phyloP scores from a whole-genome alignment of 2,329 filamentous ascomycete genomes.

The Pseudogymnoascus sp. region DNA sequence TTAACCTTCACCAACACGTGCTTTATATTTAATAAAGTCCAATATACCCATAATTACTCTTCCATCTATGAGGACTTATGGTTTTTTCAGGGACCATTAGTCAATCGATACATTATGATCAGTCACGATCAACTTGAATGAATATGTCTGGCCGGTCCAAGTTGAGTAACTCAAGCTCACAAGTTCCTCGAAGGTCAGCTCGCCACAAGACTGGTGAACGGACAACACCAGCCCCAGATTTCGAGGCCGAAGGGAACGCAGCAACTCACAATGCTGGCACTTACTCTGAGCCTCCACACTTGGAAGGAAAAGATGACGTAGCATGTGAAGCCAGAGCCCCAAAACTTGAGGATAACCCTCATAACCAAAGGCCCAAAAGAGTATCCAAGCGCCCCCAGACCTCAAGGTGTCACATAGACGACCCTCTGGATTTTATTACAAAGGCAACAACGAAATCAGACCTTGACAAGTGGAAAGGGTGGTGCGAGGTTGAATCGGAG shows the following conservation, averaged over 20 bases:
- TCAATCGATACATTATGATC: slow-evolving; percentile 1
- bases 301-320: background rate
- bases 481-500: slow-evolving; percentile 83
- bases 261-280: background rate
- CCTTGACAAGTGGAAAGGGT: slow-evolving; percentile 57
- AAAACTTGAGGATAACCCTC: background rate
- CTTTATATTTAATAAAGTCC: background rate
- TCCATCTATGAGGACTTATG: background rate
- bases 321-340: background rate
- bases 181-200: background rate
- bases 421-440: slow-evolving; percentile 26
- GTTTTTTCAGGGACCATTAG: background rate
- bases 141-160: slow-evolving; percentile 1
- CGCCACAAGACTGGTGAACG: background rate
- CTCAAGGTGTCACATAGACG: background rate
- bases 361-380: background rate
- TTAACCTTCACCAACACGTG: background rate
- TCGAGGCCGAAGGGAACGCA: background rate
- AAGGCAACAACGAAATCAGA: slow-evolving; percentile 43
- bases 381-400: background rate
- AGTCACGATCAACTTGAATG: background rate
- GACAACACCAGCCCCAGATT: background rate
- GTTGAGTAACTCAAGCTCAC: slow-evolving; percentile 4
- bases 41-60: background rate
- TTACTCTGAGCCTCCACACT: background rate